These are phyloP conservation scores for Xylariaceae sp. DNA, from an alignment of 2,329 filamentous ascomycete genomes.

Conservation along the genomic window DNA sequence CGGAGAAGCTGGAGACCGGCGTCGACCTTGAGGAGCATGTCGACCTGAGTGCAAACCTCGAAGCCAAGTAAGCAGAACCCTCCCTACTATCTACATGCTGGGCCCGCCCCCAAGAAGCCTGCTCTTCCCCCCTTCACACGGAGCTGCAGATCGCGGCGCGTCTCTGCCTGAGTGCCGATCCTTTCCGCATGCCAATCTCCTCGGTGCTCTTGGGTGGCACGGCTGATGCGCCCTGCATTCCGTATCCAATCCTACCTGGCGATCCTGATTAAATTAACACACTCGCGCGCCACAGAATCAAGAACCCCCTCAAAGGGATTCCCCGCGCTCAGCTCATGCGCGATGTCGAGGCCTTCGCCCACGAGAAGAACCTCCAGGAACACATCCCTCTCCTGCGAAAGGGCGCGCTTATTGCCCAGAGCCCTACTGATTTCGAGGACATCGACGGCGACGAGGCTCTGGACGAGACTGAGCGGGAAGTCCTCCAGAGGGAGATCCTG, in stretches of 20 bases:
- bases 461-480: slow-evolving; percentile 49
- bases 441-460: slow-evolving; percentile 52
- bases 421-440: slow-evolving; percentile 54
- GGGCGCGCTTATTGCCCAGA: slow-evolving; percentile 68
- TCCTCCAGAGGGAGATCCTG: slow-evolving; percentile 52
- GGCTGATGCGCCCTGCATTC: too few relatives aligned
- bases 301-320: slow-evolving; percentile 41
- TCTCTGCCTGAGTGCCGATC: too few relatives aligned
- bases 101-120: too few relatives aligned
- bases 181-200: too few relatives aligned
- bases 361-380: slow-evolving; percentile 49
- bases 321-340: slow-evolving; percentile 44
- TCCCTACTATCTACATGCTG: too few relatives aligned
- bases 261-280: slow-evolving; percentile 8
- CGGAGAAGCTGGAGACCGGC: slow-evolving; percentile 19
- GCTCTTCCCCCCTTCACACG: too few relatives aligned
- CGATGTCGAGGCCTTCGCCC: slow-evolving; percentile 54
- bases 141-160: too few relatives aligned
- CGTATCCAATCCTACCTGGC: too few relatives aligned
- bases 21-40: slow-evolving; percentile 23
- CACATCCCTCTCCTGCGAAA: slow-evolving; percentile 53
- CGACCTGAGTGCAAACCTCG: slow-evolving; percentile 32
- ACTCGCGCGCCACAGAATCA: slow-evolving; percentile 27
- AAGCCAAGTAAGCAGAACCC: slow-evolving; percentile 37
- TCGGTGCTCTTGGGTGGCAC: too few relatives aligned